Evolutionary conservation across 2,329 filamentous ascomycete species (phyloP).

Genomic region (Scedosporium aurantiacum): DNA sequence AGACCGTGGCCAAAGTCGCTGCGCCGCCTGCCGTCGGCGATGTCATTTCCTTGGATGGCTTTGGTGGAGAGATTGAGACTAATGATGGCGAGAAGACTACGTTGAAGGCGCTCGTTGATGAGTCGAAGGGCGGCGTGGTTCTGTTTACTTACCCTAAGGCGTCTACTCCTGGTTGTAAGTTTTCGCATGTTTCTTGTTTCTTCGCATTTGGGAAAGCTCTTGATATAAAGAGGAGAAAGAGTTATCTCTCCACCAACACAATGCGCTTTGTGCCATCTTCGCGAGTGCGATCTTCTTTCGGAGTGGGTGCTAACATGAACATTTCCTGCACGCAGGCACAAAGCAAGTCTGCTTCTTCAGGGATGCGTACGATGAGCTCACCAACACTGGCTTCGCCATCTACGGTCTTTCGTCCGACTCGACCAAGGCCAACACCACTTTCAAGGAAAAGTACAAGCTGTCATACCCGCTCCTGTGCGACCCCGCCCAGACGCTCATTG

Average conservation of each 20-base stretch:
- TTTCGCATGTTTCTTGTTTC: slow-evolving; percentile 49
- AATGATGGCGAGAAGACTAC: slow-evolving; percentile 74
- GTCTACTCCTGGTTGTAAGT: slow-evolving; percentile 85
- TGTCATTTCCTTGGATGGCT: slow-evolving; percentile 43
- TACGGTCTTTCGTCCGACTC: slow-evolving; percentile 84
- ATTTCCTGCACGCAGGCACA: slow-evolving; percentile 52
- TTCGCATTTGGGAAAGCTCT: not conserved
- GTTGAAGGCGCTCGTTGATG: slow-evolving; percentile 67
- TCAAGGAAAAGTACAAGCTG: slow-evolving; percentile 83
- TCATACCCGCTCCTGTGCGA: slow-evolving; percentile 87
- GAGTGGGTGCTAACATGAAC: no score
- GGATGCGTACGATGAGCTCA: slow-evolving; percentile 68
- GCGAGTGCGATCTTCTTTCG: no score
- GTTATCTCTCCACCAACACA: no score
- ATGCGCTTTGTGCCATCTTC: no score
- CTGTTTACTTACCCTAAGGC: slow-evolving; percentile 95
- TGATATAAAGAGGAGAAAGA: not conserved
- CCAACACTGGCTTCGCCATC: slow-evolving; percentile 68
- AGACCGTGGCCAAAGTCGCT: slow-evolving; percentile 13
- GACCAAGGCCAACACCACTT: slow-evolving; percentile 83
- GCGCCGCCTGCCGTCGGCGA: slow-evolving; percentile 34
- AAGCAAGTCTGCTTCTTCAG: slow-evolving; percentile 90
- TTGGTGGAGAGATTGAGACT: slow-evolving; percentile 67
- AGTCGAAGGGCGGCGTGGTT: slow-evolving; percentile 77
- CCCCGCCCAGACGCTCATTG: slow-evolving; percentile 60